Evolutionary conservation across 495 filamentous ascomycete species (phyloP), one percentile per base, ranked within the genome.

Genomic region (Penicillium verhagenii): DNA sequence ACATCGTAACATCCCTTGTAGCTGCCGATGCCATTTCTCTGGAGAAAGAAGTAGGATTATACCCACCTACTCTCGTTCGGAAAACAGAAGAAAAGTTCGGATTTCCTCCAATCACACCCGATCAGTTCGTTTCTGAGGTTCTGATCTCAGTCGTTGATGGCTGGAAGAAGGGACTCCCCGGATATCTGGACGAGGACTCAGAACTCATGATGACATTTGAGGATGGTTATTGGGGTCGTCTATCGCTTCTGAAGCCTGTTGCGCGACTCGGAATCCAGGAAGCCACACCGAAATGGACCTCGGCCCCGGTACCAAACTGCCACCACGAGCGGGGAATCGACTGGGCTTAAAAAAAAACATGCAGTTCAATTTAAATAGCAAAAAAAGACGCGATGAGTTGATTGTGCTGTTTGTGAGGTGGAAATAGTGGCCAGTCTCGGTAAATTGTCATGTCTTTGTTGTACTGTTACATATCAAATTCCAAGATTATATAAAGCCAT

Each of bases 51-150:
- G 38, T 58, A 1, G 49, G 55, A 0, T 31, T 58, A 9, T 58
- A 58, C 16, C 44, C 49, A 9, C 44, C 26, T 6, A 37, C 53
- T 4, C 24, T 47, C 24, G 44, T 58, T 1, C 16, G 39, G n/a
- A 18, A 43, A n/a, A 52, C 38, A 11, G 16, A 16, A 18, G 23
- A 39, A 14, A 20, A 26, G 0, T 47, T 47, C 26, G 19, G 16
- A 0, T 54, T 54, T 28, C 21, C 23, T 18, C 29, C 23, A 16
- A 47, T 42, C 26, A 39, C 52, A 8, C 43, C 52, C 9, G 52
- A 54, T 16, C 68, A 69, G 20, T 71, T 55, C 44, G 66, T 71
- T 6, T 53, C 66, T 1, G 68, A 71, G 33, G 58, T 71, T 21
- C 29, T 71, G 57, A 38, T 66, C 0, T 28, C 43, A n/a, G 64